These are phyloP conservation scores for Taphrina flavorubra DNA, from an alignment of 1,139 yeast genomes.

Conservation along the genomic window DNA sequence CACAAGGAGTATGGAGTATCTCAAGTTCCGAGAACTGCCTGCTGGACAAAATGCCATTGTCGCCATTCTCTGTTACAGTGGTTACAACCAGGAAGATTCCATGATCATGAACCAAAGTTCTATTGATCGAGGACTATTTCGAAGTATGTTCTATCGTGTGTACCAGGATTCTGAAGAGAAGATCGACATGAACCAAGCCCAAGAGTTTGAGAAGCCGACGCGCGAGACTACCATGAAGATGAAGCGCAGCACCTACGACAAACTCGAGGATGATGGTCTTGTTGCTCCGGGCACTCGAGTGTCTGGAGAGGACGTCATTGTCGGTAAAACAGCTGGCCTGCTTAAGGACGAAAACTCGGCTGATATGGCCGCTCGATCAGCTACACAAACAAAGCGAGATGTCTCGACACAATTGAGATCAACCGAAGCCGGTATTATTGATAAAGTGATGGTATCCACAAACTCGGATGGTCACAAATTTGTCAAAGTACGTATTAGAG, in stretches of 20 bases:
- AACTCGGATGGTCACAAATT: constrained; percentile 97
- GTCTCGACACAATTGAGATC: constrained; percentile 97
- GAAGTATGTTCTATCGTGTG: constrained; percentile 93
- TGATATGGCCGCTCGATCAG: constrained; percentile 97
- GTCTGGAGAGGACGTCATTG: constrained; percentile 96
- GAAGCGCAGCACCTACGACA: constrained; percentile 97
- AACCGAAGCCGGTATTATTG: constrained; percentile 98
- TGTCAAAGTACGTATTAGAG: constrained; percentile 97
- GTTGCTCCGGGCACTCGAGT: constrained; percentile 98
- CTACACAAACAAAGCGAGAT: constrained; percentile 96
- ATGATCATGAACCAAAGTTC: constrained; percentile 99
- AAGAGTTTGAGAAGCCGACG: constrained; percentile 61
- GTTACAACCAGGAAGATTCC: constrained; percentile 99
- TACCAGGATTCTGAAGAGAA: constrained; percentile 99
- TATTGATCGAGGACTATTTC: constrained; percentile 92
- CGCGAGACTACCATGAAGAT: constrained; percentile 91
- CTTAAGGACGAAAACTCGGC: constrained; percentile 85
- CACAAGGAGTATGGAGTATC: constrained; percentile 97
- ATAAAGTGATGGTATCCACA: constrained; percentile 93
- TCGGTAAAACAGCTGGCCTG: constrained; percentile 97
- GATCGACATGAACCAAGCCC: constrained; percentile 83
- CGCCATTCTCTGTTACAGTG: constrained; percentile 96
- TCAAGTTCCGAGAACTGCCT: constrained; percentile 96
- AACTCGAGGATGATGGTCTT: constrained; percentile 96
- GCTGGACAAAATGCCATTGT: constrained; percentile 99